These are phyloP conservation scores for Cladophialophora yegresii DNA, from an alignment of 2,329 filamentous ascomycete genomes.

Conservation along the genomic window DNA sequence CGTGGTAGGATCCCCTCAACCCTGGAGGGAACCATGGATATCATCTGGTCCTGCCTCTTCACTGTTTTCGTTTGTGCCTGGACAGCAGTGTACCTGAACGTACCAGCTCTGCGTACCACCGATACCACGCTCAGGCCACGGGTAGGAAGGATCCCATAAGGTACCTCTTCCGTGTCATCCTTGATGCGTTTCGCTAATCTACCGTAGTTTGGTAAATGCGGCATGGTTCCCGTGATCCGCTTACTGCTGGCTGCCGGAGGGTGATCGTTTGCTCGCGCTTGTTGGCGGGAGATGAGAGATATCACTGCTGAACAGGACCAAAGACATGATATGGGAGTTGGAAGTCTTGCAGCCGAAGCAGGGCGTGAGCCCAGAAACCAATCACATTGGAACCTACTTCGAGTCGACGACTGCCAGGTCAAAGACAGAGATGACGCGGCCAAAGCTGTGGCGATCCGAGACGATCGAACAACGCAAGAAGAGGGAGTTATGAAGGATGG, in stretches of 20 bases:
- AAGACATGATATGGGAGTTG: slow-evolving; percentile 3
- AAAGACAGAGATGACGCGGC: slow-evolving; percentile 12
- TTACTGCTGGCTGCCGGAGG: slow-evolving; percentile 17
- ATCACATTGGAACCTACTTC: neutral
- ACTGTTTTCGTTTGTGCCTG: slow-evolving; percentile 22
- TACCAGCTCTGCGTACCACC: slow-evolving; percentile 15
- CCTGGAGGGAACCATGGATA: slow-evolving; percentile 22
- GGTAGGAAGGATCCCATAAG: slow-evolving; percentile 17
- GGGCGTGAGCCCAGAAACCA: neutral
- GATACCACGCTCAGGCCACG: slow-evolving; percentile 12
- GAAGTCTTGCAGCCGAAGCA: slow-evolving; percentile 1
- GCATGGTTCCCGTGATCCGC: slow-evolving; percentile 19
- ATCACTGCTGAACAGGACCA: slow-evolving; percentile 16
- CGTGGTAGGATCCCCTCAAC: slow-evolving; percentile 19
- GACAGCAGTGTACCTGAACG: slow-evolving; percentile 21
- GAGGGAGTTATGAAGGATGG: slow-evolving; percentile 16
- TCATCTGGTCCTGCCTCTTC: slow-evolving; percentile 22
- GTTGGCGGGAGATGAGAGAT: slow-evolving; percentile 22
- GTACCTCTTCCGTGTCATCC: neutral
- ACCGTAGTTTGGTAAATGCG: slow-evolving; percentile 16
- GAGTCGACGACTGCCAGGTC: neutral
- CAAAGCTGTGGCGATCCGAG: slow-evolving; percentile 16
- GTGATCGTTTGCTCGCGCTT: slow-evolving; percentile 21
- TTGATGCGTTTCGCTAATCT: neutral
- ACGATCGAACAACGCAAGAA: slow-evolving; percentile 12